Percentiles rank a stretch among this genome's conserved stretches.
These are phyloP conservation scores for Mycena maculata DNA, from an alignment of 768 basidiomycete species.

Conservation along the genomic window DNA sequence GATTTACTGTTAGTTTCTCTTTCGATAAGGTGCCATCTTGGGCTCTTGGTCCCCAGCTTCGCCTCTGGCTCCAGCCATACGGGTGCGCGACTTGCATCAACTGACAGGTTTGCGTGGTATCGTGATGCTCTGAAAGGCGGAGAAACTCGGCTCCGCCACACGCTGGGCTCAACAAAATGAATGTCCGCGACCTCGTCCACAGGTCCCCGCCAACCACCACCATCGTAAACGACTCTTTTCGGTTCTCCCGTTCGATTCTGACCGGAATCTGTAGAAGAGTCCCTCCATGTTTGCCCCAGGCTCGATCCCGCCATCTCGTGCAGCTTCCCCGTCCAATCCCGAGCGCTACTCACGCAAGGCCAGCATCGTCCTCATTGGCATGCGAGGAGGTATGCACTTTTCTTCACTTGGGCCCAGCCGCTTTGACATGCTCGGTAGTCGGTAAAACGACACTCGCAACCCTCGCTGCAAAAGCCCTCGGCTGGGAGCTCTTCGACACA, in stretches of 20 bases:
- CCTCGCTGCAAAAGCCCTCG: slow-evolving; percentile 69
- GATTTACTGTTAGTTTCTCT: too few relatives aligned
- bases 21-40: too few relatives aligned
- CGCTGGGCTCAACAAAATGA: slow-evolving; percentile 14
- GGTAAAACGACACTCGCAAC: slow-evolving; percentile 82
- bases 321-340: slow-evolving; percentile 29
- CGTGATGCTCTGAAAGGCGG: slow-evolving; percentile 19
- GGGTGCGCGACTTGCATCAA: too few relatives aligned
- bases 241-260: background rate
- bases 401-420: slow-evolving; percentile 6
- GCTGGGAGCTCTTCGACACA: slow-evolving; percentile 72
- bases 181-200: slow-evolving; percentile 32
- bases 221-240: slow-evolving; percentile 2
- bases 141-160: slow-evolving; percentile 16
- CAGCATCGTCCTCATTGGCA: slow-evolving; percentile 74
- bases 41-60: too few relatives aligned
- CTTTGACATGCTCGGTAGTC: slow-evolving; percentile 38
- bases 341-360: slow-evolving; percentile 36
- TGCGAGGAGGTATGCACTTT: slow-evolving; percentile 67
- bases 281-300: slow-evolving; percentile 7
- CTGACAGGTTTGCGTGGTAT: background rate
- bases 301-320: slow-evolving; percentile 18
- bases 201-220: slow-evolving; percentile 11
- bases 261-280: background rate
- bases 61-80: too few relatives aligned